Evolutionary conservation across 2,329 filamentous ascomycete species (phyloP).

Genomic region (Colletotrichum neosansevieriae): DNA sequence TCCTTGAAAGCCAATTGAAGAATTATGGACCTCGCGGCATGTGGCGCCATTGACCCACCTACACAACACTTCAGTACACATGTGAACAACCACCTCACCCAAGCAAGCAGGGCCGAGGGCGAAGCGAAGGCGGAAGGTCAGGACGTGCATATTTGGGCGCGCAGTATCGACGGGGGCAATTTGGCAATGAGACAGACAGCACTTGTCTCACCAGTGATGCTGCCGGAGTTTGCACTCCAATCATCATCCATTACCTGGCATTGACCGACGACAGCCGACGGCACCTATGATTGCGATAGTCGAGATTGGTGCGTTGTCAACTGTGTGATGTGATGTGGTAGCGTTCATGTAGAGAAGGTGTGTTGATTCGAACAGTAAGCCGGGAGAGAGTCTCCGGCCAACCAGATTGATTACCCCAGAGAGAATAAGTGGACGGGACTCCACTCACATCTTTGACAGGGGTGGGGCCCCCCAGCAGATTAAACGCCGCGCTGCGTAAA

Average conservation of each 20-base stretch:
- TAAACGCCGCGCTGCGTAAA: background rate
- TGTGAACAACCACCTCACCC: background rate
- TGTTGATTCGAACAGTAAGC: background rate
- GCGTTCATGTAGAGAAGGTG: background rate
- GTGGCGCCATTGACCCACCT: background rate
- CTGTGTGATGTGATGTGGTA: background rate
- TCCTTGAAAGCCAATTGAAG: background rate
- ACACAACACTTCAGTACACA: too few relatives aligned
- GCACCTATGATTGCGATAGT: constrained; percentile 13
- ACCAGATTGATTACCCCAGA: constrained; percentile 9
- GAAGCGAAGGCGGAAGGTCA: background rate
- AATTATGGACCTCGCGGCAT: background rate
- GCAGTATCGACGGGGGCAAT: background rate
- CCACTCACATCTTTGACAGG: constrained; percentile 16
- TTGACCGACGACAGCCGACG: background rate
- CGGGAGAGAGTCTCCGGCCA: constrained; percentile 38
- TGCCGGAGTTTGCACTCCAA: constrained; percentile 4
- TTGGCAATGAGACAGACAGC: constrained; percentile 4
- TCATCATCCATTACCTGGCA: constrained; percentile 20
- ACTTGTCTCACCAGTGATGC: background rate
- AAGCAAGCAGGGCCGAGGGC: background rate
- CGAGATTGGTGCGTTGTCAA: background rate
- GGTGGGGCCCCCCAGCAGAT: background rate
- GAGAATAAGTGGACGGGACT: too few relatives aligned
- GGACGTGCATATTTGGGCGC: constrained; percentile 8